Base-by-base conservation (phyloP, 164 flowering plant species). In the Macadamia integrifolia region DNA sequence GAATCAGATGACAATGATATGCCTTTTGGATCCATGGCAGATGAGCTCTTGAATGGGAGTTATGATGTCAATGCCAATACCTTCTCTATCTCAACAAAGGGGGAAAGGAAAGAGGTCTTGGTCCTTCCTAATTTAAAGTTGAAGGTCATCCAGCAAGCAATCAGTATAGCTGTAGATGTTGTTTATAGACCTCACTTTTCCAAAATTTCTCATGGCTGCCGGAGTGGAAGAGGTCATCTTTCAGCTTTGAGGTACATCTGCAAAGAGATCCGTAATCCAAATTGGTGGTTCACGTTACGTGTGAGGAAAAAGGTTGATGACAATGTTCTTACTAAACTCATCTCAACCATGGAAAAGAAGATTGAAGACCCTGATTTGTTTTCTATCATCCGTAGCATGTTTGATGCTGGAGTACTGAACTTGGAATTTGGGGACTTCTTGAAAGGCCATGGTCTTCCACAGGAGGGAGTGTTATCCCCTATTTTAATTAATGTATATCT, bases 391-490 rank as follows among this genome's bases (percentile, higher is more conserved):
- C 79, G 32, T 29, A 71, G 69, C 60, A 85, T 92, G 91, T 80
- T 83, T 80, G 81, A 85, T 60, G 89, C 95, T 7, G 69, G 74
- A 23, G 95, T 87, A 29, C 85, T 94, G 35, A 92, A 92, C 83
- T 63, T 90, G 72, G 93, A 92, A 79, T 94, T 94, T 75, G 97
- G 98, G 49, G 90, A 90, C 32, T 94, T 84, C 72, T 84, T 91
- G 8, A 94, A 94, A 79, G 98, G 97, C 62, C 93, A 90, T 50
- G 98, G 98, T 55, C 93, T 94, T 69, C 97, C 98, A 18, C 98
- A 94, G 73, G 98, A 94, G 73, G 98, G 97, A 49, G 79, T 85
- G 1, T 71, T 94, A 67, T 86, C 91, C n/a, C 93, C 97, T 64
- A 85, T 92, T 65, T 75, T 94, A 68, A 86, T 87, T 81, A 92